A percentile compares a stretch with the other conserved stretches of the same genome.
phyloP scores from a whole-genome alignment of 1,284 basidiomycete genomes.

The Microbotryomycetes sp. region DNA sequence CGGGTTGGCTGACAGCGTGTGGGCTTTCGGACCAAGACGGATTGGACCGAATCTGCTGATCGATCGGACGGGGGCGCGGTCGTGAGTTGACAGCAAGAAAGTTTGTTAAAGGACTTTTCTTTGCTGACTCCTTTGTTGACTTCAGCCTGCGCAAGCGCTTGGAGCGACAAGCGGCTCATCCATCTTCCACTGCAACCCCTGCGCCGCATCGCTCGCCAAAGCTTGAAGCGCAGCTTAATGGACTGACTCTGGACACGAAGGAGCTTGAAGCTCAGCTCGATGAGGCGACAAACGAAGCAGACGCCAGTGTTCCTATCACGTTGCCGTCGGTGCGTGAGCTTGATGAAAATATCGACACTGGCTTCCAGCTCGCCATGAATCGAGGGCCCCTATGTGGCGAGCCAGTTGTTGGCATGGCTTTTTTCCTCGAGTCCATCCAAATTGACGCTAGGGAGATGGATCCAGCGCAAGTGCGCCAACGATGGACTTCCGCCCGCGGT shows the following conservation, averaged over 20 bases:
- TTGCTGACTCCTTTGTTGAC: background rate
- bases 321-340: conserved; percentile 53
- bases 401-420: conserved; percentile 88
- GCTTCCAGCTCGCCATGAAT: conserved; percentile 89
- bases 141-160: conserved; percentile 30
- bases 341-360: conserved; percentile 77
- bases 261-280: conserved; percentile 22
- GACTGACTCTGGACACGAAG: conserved; percentile 3
- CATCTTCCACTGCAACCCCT: conserved; percentile 19
- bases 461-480: conserved; percentile 46
- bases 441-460: conserved; percentile 49
- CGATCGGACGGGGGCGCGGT: conserved; percentile 49
- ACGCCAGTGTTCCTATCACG: conserved; percentile 1
- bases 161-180: conserved; percentile 27
- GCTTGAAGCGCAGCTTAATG: conserved; percentile 10
- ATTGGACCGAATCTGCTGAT: conserved; percentile 82
- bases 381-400: conserved; percentile 94
- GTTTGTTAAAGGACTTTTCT: too few species aligned
- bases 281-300: conserved; percentile 10
- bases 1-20: conserved; percentile 64
- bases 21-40: conserved; percentile 85
- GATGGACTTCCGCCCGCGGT: conserved; percentile 62
- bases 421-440: conserved; percentile 71
- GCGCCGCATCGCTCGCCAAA: background rate
- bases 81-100: conserved; percentile 35